These are phyloP conservation scores for Murraya koenigii DNA, from an alignment of 345 rosid species.

Conservation along the genomic window DNA sequence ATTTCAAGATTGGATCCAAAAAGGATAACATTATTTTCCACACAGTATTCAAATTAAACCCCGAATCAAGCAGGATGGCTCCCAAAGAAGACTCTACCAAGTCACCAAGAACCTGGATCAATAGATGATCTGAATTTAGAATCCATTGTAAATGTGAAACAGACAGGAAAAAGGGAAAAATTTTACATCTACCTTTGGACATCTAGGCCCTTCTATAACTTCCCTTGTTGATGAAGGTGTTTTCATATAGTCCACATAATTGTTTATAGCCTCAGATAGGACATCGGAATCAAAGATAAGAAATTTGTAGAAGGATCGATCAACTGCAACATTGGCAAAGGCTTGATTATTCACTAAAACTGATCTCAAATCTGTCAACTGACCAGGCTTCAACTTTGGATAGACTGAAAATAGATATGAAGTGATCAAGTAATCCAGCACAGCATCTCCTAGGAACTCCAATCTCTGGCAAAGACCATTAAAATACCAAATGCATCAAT, in stretches of 20 bases:
- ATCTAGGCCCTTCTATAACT: conserved; percentile 58
- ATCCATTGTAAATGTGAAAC: neutral
- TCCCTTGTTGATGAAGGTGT: conserved; percentile 31
- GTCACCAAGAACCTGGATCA: conserved; percentile 82
- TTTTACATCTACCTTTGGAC: conserved; percentile 64
- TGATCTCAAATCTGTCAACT: conserved; percentile 87
- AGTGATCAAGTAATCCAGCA: conserved; percentile 85
- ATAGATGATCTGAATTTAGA: conserved; percentile 9
- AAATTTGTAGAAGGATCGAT: conserved; percentile 51
- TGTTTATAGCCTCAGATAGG: conserved; percentile 55
- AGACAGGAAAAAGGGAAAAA: neutral
- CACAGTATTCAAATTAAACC: conserved; percentile 59
- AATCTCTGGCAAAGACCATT: conserved; percentile 55
- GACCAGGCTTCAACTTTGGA: conserved; percentile 90
- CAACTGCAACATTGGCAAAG: conserved; percentile 73
- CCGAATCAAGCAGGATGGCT: conserved; percentile 79
- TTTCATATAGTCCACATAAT: conserved; percentile 48
- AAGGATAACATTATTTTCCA: conserved; percentile 75
- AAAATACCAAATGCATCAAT: conserved; percentile 16
- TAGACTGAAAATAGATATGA: conserved; percentile 76
- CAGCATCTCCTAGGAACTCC: conserved; percentile 98
- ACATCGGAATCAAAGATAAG: conserved; percentile 53
- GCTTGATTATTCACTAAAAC: conserved; percentile 72
- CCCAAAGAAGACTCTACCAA: conserved; percentile 83
- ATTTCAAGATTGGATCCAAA: conserved; percentile 55